Evolutionary conservation across 2,329 filamentous ascomycete species (phyloP), one percentile per base, ranked within the genome.

Genomic region (Fusarium armeniacum): DNA sequence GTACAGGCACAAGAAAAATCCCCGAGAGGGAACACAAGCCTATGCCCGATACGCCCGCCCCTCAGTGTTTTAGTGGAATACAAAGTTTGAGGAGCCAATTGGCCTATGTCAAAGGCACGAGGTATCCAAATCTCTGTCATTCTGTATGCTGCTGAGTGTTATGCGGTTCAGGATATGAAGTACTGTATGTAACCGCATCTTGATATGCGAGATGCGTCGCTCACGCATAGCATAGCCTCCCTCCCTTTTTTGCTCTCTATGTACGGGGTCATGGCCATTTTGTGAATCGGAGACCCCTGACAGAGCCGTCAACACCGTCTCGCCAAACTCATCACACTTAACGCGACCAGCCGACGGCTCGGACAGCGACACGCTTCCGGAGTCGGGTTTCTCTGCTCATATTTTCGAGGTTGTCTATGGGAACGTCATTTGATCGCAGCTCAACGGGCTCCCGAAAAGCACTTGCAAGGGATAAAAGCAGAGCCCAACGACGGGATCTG

Each of bases 1-100:
- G 79, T 79, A 81, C 81, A 81, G 80, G 73, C 74, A 78, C 77
- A 78, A 71, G 65, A 73, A 78, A 78, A 79, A 75, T 78, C 73
- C 75, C 78, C 76, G 78, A 78, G 71, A 28, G 61, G 76, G 76
- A 73, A 78, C 76, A 81, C 77, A 78, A 76, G 65, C 41, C 69
- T 58, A 68, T 71, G 62, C 62, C 68, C 70, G 44, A 71, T 71
- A 59, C 58, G 70, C 62, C 56, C 53, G 51, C 49, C 54, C 60
- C 51, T 65, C 63, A 68, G 52, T 44, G 47, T 38, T 57, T 38
- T 67, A 65, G 56, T 38, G 30, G 63, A 53, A 47, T 60, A 44
- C 43, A 54, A 38, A 47, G 41, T 43, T 53, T 49, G 55, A 53
- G 35, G 41, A 44, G 51, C 30, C 47, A 60, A 26, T 38, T 62